These are phyloP conservation scores for Graphilbum ipis-grandicollis DNA, from an alignment of 2,329 filamentous ascomycete genomes.

Conservation along the genomic window DNA sequence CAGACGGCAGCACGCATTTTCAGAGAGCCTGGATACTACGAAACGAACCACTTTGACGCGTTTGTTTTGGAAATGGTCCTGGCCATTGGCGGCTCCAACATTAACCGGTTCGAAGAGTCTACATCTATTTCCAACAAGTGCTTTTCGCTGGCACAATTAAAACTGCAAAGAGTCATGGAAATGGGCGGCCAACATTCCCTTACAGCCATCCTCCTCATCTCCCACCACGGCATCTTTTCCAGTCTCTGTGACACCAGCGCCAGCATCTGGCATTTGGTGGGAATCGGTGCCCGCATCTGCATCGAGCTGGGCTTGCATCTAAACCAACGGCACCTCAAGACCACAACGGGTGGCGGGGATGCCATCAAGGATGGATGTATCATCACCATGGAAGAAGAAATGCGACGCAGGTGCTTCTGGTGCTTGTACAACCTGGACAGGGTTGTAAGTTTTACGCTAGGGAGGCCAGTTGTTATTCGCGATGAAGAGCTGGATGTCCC, in stretches of 20 bases:
- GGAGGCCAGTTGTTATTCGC: slow-evolving; percentile 3
- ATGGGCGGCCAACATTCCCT: slow-evolving; percentile 1
- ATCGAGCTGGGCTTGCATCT: slow-evolving; percentile 7
- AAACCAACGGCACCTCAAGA: neutral
- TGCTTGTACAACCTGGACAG: slow-evolving; percentile 7
- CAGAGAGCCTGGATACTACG: slow-evolving; percentile 3
- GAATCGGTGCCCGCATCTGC: slow-evolving; percentile 3
- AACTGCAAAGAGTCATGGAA: neutral
- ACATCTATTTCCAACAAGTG: neutral
- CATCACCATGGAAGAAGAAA: slow-evolving; percentile 2
- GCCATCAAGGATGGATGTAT: too few relatives aligned
- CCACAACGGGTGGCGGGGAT: neutral
- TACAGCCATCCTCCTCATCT: slow-evolving; percentile 4
- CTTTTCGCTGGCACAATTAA: slow-evolving; percentile 3
- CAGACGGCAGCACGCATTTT: slow-evolving; percentile 5
- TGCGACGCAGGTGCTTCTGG: slow-evolving; percentile 6
- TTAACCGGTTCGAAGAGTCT: slow-evolving; percentile 4
- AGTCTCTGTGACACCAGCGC: slow-evolving; percentile 5
- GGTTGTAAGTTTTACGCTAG: slow-evolving; percentile 4
- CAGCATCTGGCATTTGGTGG: slow-evolving; percentile 5
- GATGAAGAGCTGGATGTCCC: slow-evolving; percentile 6
- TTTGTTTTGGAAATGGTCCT: slow-evolving; percentile 7
- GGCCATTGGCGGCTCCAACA: slow-evolving; percentile 4
- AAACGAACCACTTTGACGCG: slow-evolving; percentile 1
- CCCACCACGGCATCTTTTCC: slow-evolving; percentile 4